phyloP scores from a whole-genome alignment of 176 grass and related monocot species.

The Chrysopogon serrulatus region DNA sequence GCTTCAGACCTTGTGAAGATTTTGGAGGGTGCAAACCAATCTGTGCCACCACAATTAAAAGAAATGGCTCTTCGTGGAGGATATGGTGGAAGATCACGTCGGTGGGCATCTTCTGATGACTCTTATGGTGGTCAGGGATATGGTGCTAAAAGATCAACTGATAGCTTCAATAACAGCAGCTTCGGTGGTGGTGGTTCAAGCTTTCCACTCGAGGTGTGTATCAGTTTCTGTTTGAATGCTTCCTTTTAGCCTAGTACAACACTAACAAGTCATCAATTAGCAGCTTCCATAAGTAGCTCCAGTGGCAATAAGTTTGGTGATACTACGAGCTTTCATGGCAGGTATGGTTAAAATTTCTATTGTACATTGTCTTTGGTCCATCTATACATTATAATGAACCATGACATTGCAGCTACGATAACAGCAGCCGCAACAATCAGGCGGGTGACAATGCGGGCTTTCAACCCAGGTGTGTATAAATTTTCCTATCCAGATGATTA shows the following conservation, averaged over 20 bases:
- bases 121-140: conserved; percentile 44
- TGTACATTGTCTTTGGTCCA: neutral
- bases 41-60: conserved; percentile 53
- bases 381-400: conserved; percentile 8
- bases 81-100: conserved; percentile 61
- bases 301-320: conserved; percentile 22
- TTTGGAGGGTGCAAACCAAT: conserved; percentile 73
- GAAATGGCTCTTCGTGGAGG: conserved; percentile 74
- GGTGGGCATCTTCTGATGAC: conserved; percentile 54
- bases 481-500: neutral
- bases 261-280: conserved; percentile 1
- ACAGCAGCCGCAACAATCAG: conserved; percentile 30
- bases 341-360: neutral
- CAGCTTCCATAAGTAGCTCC: conserved; percentile 28
- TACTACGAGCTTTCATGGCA: conserved; percentile 15
- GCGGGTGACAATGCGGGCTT: neutral
- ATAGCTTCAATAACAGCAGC: conserved; percentile 16
- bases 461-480: conserved; percentile 26
- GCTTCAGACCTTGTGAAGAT: conserved; percentile 89
- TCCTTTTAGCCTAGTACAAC: neutral
- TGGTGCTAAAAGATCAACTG: conserved; percentile 26
- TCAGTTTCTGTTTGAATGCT: conserved; percentile 18
- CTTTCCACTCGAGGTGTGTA: conserved; percentile 37
- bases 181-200: conserved; percentile 26
- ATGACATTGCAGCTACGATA: conserved; percentile 25